phyloP scores from a whole-genome alignment of 2,329 filamentous ascomycete genomes.

The Verticillium zaregamsianum region DNA sequence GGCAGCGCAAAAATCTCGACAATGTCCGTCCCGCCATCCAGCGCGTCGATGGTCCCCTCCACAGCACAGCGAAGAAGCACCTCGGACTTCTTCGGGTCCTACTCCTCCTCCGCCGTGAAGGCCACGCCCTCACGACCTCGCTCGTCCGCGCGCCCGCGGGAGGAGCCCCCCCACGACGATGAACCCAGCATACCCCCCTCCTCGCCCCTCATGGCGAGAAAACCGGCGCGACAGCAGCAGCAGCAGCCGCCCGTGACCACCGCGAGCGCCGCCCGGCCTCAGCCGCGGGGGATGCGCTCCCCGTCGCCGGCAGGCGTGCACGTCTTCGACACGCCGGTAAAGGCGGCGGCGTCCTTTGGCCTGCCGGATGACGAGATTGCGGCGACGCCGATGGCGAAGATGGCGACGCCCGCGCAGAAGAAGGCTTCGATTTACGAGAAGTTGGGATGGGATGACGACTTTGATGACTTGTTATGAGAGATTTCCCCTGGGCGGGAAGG shows the following conservation, averaged over 20 bases:
- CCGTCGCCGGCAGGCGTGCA: slow-evolving; percentile 5
- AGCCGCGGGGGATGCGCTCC: slow-evolving; percentile 1
- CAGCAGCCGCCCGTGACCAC: background rate
- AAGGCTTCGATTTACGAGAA: slow-evolving; percentile 46
- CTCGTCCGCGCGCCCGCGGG: background rate
- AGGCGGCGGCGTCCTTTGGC: slow-evolving; percentile 15
- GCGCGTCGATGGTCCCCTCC: slow-evolving; percentile 34
- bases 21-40: slow-evolving; percentile 29
- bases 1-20: slow-evolving; percentile 4
- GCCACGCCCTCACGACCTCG: slow-evolving; percentile 10
- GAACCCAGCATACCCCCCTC: slow-evolving; percentile 26
- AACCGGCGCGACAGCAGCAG: slow-evolving; percentile 4
- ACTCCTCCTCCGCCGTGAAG: slow-evolving; percentile 12
- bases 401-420: slow-evolving; percentile 14
- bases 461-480: slow-evolving; percentile 38
- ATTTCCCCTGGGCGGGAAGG: slow-evolving; percentile 14
- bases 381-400: slow-evolving; percentile 5
- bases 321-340: slow-evolving; percentile 35
- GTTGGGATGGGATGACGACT: slow-evolving; percentile 56
- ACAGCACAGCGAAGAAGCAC: slow-evolving; percentile 30
- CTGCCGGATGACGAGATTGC: slow-evolving; percentile 11
- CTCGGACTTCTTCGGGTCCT: slow-evolving; percentile 21
- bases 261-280: background rate
- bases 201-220: slow-evolving; percentile 28
- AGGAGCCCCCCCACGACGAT: slow-evolving; percentile 17